Evolutionary conservation across 2,329 filamentous ascomycete species (phyloP), one percentile per base, ranked within the genome.

Genomic region (Chaetomium sp.): DNA sequence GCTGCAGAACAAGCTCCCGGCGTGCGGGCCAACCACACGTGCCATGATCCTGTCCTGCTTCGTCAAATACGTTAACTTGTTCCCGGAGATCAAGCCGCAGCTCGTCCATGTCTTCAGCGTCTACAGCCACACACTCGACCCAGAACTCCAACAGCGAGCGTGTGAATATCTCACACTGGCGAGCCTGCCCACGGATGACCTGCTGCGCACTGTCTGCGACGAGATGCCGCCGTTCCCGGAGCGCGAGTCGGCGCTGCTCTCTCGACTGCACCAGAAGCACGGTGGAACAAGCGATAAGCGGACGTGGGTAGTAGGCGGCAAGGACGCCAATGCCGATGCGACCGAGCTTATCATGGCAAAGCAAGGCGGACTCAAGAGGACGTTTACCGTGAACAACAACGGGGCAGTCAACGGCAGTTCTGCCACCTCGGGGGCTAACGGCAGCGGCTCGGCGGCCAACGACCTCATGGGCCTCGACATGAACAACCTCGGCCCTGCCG

Each of bases 191-290:
- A 90, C 89, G 0, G 94, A 99, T 65, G 91, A 97, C 62, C 80
- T 99, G 6, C 78, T 99, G 10, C 84, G 94, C 51, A 97, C 94
- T 0, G 86, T 99, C 5, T 96, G 91, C 70, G 94, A 99, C 65
- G 94, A 99, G 70, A 99, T 99, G 95, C 94, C 94, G 2, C 91
- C 94, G 0, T 99, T 97, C 73, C 95, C 94, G 0, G 91, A 99
- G 70, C 80, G 95, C 58, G 86, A 95, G 56, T 97, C 94, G 5
- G 92, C 94, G 1, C 77, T 99, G 34, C 78, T 99, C 9, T 96
- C 92, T 41, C 82, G 94, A 56, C 79, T 99, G 49, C 92, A 99
- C 72, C 91, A 96, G 72, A 97, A 95, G 74, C 91, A 95, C 66
- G 88, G 88, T 48, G 89, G 88, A 58, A 94, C 90, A 11, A 95